Evolutionary conservation across 2,329 filamentous ascomycete species (phyloP), one percentile per base, ranked within the genome.

Genomic region (Trichoderma sp.): DNA sequence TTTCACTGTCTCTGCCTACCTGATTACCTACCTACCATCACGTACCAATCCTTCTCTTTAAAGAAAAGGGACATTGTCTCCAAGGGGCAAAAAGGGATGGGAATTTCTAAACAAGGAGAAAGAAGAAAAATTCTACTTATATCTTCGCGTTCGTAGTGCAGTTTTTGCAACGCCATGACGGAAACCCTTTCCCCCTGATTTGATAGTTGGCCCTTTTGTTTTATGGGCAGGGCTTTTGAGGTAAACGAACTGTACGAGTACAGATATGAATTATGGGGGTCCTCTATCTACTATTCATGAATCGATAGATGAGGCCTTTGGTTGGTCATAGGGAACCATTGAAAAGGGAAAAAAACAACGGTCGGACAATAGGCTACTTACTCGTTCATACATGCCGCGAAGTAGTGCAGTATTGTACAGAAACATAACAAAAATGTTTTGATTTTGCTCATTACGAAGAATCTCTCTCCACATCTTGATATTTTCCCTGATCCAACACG

Each of bases 361-460:
- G 41, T 38, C 45, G 12, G 65, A 65, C 69, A 65, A 45, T 21
- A 69, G 29, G 67, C 24, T 62, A 56, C 65, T 75, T 62, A 31
- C 41, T 75, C 29, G 73, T 75, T 75, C 65, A 68, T 21, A 24
- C 59, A 69, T 56, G 59, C 53, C 45, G 72, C 66, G 71, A 71
- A 65, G 63, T 71, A 76, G 72, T 66, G 56, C 62, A 64, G 62
- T 60, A 60, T 60, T 66, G 33, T 64, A 64, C 67, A 76, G 65
- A 75, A 76, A 76, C 41, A 75, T 60, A 67, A 35, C 56, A 69
- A 75, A 74, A 75, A 76, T 72, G 66, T 62, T 67, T 62, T 75
- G 62, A 74, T 50, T 38, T 62, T 41, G 67, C 67, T 71, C 67
- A 45, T 62, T 62, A 62, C 16, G 21, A 29, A 21, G 8, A 53